Percentiles rank a stretch among this genome's conserved stretches.
Evolutionary conservation across 23 red algal species (phyloP).

Genomic region (Gracilariopsis chorda): DNA sequence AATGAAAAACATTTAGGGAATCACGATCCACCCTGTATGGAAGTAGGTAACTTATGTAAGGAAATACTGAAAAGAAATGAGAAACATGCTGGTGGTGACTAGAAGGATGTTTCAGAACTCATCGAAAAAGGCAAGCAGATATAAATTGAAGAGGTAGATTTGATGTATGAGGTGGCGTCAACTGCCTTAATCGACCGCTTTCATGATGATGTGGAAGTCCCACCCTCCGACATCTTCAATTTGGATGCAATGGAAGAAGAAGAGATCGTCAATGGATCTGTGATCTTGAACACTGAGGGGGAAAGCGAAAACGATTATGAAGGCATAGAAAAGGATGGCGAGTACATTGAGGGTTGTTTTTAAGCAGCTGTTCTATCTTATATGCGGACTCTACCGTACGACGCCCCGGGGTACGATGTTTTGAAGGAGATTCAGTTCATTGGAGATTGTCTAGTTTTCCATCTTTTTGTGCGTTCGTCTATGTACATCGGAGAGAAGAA

Average conservation of each 20-base stretch:
- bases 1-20: no score
- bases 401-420: not conserved
- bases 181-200: not conserved
- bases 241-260: not conserved
- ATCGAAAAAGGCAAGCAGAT: no score
- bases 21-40: no score
- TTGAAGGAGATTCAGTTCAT: constrained; percentile 32
- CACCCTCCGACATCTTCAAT: not conserved
- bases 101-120: no score
- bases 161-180: not conserved
- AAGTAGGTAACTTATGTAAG: no score
- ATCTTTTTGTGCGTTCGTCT: not conserved
- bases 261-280: no score
- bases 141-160: not conserved
- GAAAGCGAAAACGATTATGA: no score
- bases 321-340: no score
- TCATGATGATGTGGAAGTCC: not conserved
- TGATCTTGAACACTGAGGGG: no score
- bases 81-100: no score
- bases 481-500: not conserved
- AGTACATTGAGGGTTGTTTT: not conserved
- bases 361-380: not conserved
- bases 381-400: not conserved
- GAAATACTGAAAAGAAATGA: no score
- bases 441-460: not conserved